These are phyloP conservation scores for Crithidia mellificae DNA, from an alignment of 208 protist genomes.

Conservation along the genomic window DNA sequence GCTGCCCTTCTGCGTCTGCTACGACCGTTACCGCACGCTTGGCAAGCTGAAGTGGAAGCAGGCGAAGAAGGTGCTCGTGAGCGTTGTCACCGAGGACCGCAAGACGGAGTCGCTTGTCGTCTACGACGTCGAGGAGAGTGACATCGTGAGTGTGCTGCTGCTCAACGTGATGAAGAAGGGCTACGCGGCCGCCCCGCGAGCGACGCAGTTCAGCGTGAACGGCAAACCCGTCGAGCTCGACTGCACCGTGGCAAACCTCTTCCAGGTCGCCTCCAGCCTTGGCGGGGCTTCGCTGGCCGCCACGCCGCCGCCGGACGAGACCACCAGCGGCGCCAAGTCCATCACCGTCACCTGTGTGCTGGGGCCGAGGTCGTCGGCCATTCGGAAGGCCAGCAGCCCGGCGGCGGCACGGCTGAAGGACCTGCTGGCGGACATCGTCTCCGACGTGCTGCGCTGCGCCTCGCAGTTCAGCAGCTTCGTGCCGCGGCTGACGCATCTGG, in stretches of 20 bases:
- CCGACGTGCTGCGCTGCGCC: slow-evolving; percentile 42
- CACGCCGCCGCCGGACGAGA: slow-evolving; percentile 9
- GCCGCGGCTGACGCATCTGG: slow-evolving; percentile 41
- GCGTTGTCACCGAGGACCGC: slow-evolving; percentile 15
- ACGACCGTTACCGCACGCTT: slow-evolving; percentile 56
- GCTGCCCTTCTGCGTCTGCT: slow-evolving; percentile 53
- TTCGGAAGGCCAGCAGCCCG: slow-evolving; percentile 13
- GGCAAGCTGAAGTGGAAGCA: slow-evolving; percentile 41
- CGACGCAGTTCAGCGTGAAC: slow-evolving; percentile 21
- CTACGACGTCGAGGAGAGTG: slow-evolving; percentile 43
- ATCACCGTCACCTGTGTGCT: slow-evolving; percentile 27
- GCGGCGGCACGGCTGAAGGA: slow-evolving; percentile 20
- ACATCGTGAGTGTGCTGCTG: slow-evolving; percentile 43
- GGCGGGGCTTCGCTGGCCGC: slow-evolving; percentile 5
- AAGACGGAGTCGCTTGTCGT: slow-evolving; percentile 27
- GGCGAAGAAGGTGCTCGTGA: slow-evolving; percentile 42
- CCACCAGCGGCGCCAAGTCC: slow-evolving; percentile 11
- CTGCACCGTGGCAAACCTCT: slow-evolving; percentile 22
- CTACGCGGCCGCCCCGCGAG: slow-evolving; percentile 30
- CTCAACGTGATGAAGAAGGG: slow-evolving; percentile 49
- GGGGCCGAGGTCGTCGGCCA: slow-evolving; percentile 12
- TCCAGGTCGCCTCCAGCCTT: slow-evolving; percentile 25
- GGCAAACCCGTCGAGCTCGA: slow-evolving; percentile 24
- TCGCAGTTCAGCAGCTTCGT: slow-evolving; percentile 51
- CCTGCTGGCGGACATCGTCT: slow-evolving; percentile 27